Evolutionary conservation across 768 basidiomycete species (phyloP).

Genomic region (Solioccasus polychromus): DNA sequence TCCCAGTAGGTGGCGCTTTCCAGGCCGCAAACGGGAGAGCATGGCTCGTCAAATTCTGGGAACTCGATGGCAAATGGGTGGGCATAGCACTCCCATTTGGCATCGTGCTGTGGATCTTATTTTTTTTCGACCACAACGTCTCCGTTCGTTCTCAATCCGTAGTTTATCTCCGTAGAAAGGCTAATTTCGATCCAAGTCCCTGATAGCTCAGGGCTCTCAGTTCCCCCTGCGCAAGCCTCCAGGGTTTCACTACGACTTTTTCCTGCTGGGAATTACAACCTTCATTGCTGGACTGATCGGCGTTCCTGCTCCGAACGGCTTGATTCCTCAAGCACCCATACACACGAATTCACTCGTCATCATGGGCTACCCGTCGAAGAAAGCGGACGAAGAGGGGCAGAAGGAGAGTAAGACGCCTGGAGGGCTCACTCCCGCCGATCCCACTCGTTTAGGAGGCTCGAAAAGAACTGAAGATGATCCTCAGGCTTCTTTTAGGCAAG

Average conservation of each 20-base stretch:
- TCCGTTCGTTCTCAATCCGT: conserved; percentile 47
- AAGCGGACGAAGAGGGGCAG: conserved; percentile 38
- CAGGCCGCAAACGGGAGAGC: conserved; percentile 64
- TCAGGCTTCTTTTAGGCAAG: conserved; percentile 40
- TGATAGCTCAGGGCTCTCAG: conserved; percentile 88
- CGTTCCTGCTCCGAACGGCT: conserved; percentile 81
- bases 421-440: background rate
- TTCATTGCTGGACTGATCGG: conserved; percentile 87
- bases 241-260: conserved; percentile 86
- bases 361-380: conserved; percentile 47
- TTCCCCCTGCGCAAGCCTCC: conserved; percentile 91
- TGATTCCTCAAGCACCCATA: conserved; percentile 89
- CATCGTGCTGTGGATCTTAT: conserved; percentile 81
- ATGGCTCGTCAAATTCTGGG: conserved; percentile 90
- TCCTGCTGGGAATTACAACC: conserved; percentile 86
- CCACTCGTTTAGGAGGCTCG: conserved; percentile 19
- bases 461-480: conserved; percentile 16
- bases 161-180: background rate
- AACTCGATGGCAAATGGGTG: conserved; percentile 85
- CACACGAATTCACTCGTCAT: conserved; percentile 82
- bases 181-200: conserved; percentile 47
- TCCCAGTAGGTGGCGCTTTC: conserved; percentile 70
- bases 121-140: conserved; percentile 95
- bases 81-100: conserved; percentile 90
- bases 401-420: background rate